Conservation (phyloP, 2,329 filamentous ascomycete genomes). For the Ophiostoma ulmi region DNA sequence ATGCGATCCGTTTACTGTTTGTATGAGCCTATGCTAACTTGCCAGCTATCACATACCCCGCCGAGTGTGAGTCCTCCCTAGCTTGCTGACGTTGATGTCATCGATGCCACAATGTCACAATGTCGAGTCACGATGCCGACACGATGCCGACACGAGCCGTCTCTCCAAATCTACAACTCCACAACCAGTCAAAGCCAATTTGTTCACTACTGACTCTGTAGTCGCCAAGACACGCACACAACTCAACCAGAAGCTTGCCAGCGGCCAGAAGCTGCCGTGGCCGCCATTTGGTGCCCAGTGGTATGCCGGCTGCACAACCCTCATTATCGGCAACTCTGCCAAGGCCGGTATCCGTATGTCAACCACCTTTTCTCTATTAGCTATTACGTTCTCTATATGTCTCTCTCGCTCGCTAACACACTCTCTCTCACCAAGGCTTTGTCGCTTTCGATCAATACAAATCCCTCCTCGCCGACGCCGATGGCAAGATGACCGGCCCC, state of each 20-base stretch:
- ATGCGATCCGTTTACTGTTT: slow-evolving; percentile 8
- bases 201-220: slow-evolving; percentile 34
- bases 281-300: slow-evolving; percentile 89
- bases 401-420: not conserved
- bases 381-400: not conserved
- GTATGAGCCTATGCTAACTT: slow-evolving; percentile 29
- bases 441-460: slow-evolving; percentile 97
- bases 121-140: too few relatives aligned
- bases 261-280: slow-evolving; percentile 85
- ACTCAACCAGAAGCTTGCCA: slow-evolving; percentile 77
- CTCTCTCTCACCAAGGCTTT: slow-evolving; percentile 48
- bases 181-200: slow-evolving; percentile 14
- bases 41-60: slow-evolving; percentile 78
- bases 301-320: slow-evolving; percentile 96
- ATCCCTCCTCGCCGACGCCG: slow-evolving; percentile 68
- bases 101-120: not conserved
- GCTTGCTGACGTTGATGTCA: not conserved
- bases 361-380: slow-evolving; percentile 39
- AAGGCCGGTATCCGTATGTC: slow-evolving; percentile 73
- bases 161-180: not conserved
- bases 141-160: too few relatives aligned
- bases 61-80: slow-evolving; percentile 62
- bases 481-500: slow-evolving; percentile 85
- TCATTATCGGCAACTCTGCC: slow-evolving; percentile 93
- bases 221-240: slow-evolving; percentile 94